Percentiles rank a stretch among this genome's conserved stretches.
These are phyloP conservation scores for Babesia sp. DNA, from an alignment of 169 alveolate genomes.

Conservation along the genomic window DNA sequence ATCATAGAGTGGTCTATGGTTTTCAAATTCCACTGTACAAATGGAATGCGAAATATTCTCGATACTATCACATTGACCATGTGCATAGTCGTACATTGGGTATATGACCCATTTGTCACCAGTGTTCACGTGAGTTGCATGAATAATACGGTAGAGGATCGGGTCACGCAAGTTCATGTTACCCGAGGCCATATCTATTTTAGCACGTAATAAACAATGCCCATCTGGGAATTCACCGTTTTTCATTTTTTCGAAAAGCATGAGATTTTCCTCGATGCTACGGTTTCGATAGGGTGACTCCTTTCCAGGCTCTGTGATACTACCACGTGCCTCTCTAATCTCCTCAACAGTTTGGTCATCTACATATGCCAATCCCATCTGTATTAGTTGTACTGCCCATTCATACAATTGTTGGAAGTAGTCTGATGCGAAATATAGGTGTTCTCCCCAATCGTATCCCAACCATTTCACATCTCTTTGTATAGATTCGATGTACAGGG, in stretches of 20 bases:
- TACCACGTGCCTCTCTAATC: constrained; percentile 87
- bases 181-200: constrained; percentile 95
- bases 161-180: constrained; percentile 99
- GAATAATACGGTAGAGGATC: constrained; percentile 89
- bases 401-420: constrained; percentile 95
- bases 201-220: constrained; percentile 94
- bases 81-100: constrained; percentile 99
- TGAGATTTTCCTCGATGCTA: constrained; percentile 93
- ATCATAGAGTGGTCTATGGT: constrained; percentile 97
- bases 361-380: constrained; percentile 96
- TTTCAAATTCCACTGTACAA: constrained; percentile 98
- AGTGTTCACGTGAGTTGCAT: constrained; percentile 94
- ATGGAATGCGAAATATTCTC: constrained; percentile 97
- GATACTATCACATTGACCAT: constrained; percentile 97
- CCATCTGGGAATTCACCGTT: constrained; percentile 94
- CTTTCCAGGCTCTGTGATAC: constrained; percentile 81
- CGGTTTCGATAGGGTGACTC: constrained; percentile 93
- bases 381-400: constrained; percentile 93
- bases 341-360: constrained; percentile 93
- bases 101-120: constrained; percentile 98
- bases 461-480: constrained; percentile 93
- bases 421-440: constrained; percentile 94
- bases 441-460: constrained; percentile 93
- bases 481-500: constrained; percentile 92
- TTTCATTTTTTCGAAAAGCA: constrained; percentile 93